phyloP scores from a whole-genome alignment of 2,329 filamentous ascomycete species.

The Fusarium sp. region DNA sequence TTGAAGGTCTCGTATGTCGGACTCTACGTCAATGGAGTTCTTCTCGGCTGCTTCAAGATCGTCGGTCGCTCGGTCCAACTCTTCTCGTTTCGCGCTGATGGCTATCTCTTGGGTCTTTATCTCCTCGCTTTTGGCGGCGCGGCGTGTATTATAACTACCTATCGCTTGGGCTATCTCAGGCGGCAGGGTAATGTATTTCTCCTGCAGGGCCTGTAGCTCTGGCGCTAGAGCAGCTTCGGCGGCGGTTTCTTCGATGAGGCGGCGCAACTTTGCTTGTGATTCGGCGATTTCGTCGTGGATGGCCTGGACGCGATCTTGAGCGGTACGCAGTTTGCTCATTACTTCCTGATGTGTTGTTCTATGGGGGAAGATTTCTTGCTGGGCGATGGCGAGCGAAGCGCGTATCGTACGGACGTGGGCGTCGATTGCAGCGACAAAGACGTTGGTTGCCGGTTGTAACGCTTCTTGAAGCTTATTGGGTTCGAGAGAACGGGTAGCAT shows the following conservation, averaged over 20 bases:
- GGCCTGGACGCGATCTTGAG: constrained; percentile 34
- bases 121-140: constrained; percentile 44
- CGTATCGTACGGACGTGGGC: constrained; percentile 41
- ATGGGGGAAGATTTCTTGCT: constrained; percentile 47
- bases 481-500: constrained; percentile 37
- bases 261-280: constrained; percentile 31
- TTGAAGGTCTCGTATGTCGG: constrained; percentile 44
- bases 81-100: constrained; percentile 36
- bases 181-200: constrained; percentile 45
- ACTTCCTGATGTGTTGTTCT: constrained; percentile 45
- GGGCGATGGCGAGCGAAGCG: constrained; percentile 37
- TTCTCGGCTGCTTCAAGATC: constrained; percentile 40
- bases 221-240: constrained; percentile 43
- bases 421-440: constrained; percentile 40
- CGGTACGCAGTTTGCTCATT: constrained; percentile 36
- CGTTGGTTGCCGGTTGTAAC: constrained; percentile 38
- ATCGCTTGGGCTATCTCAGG: constrained; percentile 47
- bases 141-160: constrained; percentile 41
- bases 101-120: constrained; percentile 42
- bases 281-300: constrained; percentile 41
- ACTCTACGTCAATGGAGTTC: constrained; percentile 34
- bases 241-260: constrained; percentile 42
- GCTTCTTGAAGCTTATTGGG: constrained; percentile 39
- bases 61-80: constrained; percentile 32
- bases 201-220: constrained; percentile 45